Percentiles rank a stretch among this genome's conserved stretches.
These are phyloP conservation scores for Dactylellina cionopaga DNA, from an alignment of 2,329 filamentous ascomycete species.

Conservation along the genomic window DNA sequence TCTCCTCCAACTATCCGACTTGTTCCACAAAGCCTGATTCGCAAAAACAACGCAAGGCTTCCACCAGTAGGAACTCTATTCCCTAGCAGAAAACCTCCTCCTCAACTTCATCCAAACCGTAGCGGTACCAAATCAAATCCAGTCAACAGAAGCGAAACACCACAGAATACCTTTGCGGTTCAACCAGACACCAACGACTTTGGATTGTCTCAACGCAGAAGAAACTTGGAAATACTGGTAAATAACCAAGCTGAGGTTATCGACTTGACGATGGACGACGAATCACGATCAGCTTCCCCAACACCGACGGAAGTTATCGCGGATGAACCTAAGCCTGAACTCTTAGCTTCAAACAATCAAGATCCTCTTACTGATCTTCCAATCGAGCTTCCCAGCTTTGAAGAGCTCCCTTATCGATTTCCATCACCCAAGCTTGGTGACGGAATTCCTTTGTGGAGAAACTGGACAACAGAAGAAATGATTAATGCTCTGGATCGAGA, in stretches of 20 bases:
- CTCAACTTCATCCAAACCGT: too few relatives aligned
- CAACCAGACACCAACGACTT: too few relatives aligned
- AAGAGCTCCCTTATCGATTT: neutral
- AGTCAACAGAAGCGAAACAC: too few relatives aligned
- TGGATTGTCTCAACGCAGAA: too few relatives aligned
- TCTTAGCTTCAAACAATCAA: too few relatives aligned
- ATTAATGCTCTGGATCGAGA: neutral
- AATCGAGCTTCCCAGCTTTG: neutral
- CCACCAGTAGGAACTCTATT: neutral
- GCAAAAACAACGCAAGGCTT: neutral
- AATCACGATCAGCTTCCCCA: neutral
- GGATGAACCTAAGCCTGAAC: too few relatives aligned
- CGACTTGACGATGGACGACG: neutral
- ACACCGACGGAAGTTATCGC: neutral
- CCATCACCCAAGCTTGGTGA: neutral
- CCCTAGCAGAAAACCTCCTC: neutral
- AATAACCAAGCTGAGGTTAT: too few relatives aligned
- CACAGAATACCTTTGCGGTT: too few relatives aligned
- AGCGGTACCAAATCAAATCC: too few relatives aligned
- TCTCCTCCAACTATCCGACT: neutral
- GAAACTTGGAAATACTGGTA: too few relatives aligned
- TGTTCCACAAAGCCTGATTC: neutral
- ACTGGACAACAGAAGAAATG: neutral
- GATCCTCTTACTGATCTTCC: neutral
- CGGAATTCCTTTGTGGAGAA: neutral